Evolutionary conservation across 2,329 filamentous ascomycete genomes (phyloP).

Genomic region (Zasmidium angulare): DNA sequence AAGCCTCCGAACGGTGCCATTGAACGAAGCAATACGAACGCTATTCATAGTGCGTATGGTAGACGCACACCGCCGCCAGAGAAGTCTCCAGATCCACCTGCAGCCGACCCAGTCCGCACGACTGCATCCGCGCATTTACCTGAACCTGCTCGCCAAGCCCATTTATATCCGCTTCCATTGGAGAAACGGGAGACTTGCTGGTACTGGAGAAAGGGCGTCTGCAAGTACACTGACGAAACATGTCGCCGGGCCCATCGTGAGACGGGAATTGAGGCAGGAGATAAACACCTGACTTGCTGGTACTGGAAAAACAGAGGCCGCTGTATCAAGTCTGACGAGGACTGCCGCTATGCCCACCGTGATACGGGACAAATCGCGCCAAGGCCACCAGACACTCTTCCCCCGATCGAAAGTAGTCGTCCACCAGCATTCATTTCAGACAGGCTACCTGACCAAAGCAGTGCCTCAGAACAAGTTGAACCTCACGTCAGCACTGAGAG

Average conservation of each 20-base stretch:
- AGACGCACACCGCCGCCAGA: conserved; percentile 14
- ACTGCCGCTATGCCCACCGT: conserved; percentile 5
- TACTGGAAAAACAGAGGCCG: conserved; percentile 8
- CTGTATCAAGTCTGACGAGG: conserved; percentile 2
- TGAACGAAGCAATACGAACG: not conserved
- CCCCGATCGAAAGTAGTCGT: not conserved
- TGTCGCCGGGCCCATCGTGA: conserved; percentile 10
- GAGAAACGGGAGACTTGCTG: conserved; percentile 5
- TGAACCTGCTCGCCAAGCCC: not conserved
- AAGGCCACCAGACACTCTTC: not conserved
- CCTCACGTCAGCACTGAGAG: too few species aligned
- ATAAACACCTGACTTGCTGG: conserved; percentile 4
- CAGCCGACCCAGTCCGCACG: not conserved
- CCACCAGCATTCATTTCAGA: not conserved
- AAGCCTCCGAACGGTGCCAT: not conserved
- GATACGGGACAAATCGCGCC: conserved; percentile 2
- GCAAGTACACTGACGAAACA: conserved; percentile 2
- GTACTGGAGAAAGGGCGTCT: conserved; percentile 10
- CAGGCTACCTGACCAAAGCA: too few species aligned
- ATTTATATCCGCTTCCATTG: not conserved
- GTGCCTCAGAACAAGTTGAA: not conserved
- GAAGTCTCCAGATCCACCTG: not conserved
- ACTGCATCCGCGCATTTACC: not conserved
- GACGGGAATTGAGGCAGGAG: not conserved
- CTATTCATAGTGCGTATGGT: conserved; percentile 4